These are phyloP conservation scores for Escovopsis sp. DNA, from an alignment of 2,329 filamentous ascomycete genomes.

Conservation along the genomic window DNA sequence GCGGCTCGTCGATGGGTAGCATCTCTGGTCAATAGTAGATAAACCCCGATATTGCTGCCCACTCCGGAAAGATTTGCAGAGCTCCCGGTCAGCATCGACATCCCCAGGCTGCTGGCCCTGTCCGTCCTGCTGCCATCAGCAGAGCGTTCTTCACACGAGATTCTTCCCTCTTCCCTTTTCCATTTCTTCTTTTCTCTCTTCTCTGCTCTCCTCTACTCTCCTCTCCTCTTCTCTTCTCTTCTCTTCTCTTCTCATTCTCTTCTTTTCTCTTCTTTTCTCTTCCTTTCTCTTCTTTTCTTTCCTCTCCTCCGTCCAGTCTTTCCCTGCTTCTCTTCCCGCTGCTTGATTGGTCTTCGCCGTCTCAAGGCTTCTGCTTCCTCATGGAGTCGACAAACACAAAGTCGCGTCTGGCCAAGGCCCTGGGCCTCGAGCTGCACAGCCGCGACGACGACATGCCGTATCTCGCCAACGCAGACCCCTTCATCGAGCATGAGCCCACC, in stretches of 20 bases:
- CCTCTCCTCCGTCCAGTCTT: neutral
- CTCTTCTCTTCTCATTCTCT: neutral
- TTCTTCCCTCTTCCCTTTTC: too few relatives aligned
- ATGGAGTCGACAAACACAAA: conserved; percentile 12
- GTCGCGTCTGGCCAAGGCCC: conserved; percentile 15
- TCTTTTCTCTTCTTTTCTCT: neutral
- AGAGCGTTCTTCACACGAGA: too few relatives aligned
- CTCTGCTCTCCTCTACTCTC: too few relatives aligned
- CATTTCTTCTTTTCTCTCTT: too few relatives aligned
- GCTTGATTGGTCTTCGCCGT: neutral
- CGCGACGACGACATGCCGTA: conserved; percentile 20
- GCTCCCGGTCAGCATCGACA: too few relatives aligned
- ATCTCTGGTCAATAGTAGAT: too few relatives aligned
- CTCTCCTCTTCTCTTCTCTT: neutral
- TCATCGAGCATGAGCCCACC: conserved; percentile 27
- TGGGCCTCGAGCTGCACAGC: conserved; percentile 19
- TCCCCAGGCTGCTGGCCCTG: too few relatives aligned
- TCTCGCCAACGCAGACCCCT: conserved; percentile 22
- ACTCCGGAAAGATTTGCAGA: too few relatives aligned
- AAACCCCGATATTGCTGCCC: too few relatives aligned
- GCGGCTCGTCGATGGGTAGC: too few relatives aligned
- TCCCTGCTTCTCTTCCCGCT: neutral
- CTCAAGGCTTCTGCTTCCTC: neutral
- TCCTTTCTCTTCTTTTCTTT: neutral
- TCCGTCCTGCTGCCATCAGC: too few relatives aligned